Evolutionary conservation across 2,329 filamentous ascomycete species (phyloP).

Genomic region (Hymenoscyphus repandus): DNA sequence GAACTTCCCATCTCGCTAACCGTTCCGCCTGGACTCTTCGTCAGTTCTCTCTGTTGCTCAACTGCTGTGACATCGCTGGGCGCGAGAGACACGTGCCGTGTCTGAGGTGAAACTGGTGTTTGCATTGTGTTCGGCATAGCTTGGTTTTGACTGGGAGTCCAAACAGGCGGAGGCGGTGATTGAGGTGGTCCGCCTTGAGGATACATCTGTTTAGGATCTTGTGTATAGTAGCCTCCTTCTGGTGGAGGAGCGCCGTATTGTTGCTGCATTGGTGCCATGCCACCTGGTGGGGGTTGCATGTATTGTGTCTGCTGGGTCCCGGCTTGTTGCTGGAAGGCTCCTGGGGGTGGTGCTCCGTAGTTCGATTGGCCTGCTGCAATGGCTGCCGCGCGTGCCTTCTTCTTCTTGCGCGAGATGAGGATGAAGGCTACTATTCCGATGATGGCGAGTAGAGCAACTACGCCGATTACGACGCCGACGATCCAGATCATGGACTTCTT

Average conservation of each 20-base stretch:
- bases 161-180: conserved; percentile 1
- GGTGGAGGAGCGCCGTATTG: not conserved
- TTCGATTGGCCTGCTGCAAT: not conserved
- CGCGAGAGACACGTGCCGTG: conserved; percentile 1
- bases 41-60: not conserved
- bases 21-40: not conserved
- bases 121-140: not conserved
- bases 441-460: conserved; percentile 1
- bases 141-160: not conserved
- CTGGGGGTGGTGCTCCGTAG: not conserved
- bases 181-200: not conserved
- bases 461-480: conserved; percentile 1
- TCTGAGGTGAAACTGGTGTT: not conserved
- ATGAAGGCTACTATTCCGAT: conserved; percentile 3
- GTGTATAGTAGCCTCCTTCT: not conserved
- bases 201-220: conserved; percentile 1
- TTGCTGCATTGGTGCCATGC: not conserved
- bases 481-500: conserved; percentile 3
- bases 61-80: not conserved
- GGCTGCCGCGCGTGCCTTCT: conserved; percentile 7
- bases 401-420: conserved; percentile 5
- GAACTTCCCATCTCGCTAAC: conserved; percentile 3
- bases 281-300: not conserved
- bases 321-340: not conserved
- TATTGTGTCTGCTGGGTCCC: not conserved